Conservation (phyloP, 805 yeast genomes). For the Candida corydali region DNA sequence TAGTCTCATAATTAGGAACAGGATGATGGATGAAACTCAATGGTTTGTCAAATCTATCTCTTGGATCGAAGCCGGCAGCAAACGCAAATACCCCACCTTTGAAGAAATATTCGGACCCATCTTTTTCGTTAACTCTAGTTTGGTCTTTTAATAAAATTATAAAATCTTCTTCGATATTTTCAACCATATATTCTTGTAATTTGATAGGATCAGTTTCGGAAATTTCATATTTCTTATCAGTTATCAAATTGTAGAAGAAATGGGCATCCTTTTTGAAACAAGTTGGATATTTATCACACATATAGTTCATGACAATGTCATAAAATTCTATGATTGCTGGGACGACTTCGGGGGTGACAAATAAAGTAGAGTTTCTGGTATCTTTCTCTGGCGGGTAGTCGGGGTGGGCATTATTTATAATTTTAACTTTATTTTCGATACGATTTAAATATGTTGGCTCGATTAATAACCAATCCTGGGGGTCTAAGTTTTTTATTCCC, state of each 20-base stretch:
- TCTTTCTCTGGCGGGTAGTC: constrained; percentile 25
- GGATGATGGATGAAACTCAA: constrained; percentile 37
- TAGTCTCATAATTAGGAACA: constrained; percentile 38
- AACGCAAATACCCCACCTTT: constrained; percentile 43
- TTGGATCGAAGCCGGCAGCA: constrained; percentile 43
- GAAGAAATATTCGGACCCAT: constrained; percentile 37
- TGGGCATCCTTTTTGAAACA: constrained; percentile 19
- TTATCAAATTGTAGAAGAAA: constrained; percentile 23
- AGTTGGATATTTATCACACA: constrained; percentile 38
- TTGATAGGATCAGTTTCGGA: constrained; percentile 11
- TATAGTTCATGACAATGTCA: constrained; percentile 23
- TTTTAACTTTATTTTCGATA: constrained; percentile 22
- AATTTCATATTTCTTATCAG: constrained; percentile 20
- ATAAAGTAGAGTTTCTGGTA: constrained; percentile 25
- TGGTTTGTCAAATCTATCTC: constrained; percentile 33
- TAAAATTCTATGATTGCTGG: constrained; percentile 36
- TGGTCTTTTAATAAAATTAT: constrained; percentile 36
- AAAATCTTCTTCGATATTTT: constrained; percentile 39
- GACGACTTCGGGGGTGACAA: constrained; percentile 27
- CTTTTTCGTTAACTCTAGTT: constrained; percentile 18
- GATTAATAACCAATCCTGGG: constrained; percentile 39
- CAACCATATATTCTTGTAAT: constrained; percentile 19
- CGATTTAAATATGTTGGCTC: constrained; percentile 30
- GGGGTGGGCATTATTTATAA: constrained; percentile 30
- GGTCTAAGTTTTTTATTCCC: constrained; percentile 46